Conservation (phyloP, 2,329 filamentous ascomycete species). For the Alternaria rosae region DNA sequence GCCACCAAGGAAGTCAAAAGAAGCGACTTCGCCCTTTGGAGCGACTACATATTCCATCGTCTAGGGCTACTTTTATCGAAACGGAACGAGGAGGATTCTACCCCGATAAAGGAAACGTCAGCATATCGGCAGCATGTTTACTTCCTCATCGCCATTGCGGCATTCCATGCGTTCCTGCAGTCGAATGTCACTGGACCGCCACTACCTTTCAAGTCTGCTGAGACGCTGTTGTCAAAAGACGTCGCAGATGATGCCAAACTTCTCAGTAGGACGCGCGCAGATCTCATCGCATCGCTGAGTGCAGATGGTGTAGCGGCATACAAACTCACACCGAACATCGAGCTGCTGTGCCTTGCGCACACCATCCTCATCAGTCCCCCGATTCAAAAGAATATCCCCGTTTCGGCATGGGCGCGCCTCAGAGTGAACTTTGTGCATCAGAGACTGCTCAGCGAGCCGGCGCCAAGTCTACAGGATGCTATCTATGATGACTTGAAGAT, state of each 20-base stretch:
- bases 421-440: conserved; percentile 78
- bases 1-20: conserved; percentile 38
- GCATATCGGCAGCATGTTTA: conserved; percentile 53
- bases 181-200: conserved; percentile 88
- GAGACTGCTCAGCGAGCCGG: conserved; percentile 69
- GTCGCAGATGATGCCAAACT: conserved; percentile 47
- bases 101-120: conserved; percentile 38
- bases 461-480: conserved; percentile 64
- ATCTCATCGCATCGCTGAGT: conserved; percentile 73
- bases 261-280: conserved; percentile 54
- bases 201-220: conserved; percentile 64
- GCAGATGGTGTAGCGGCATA: conserved; percentile 89
- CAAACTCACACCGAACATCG: conserved; percentile 80
- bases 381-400: conserved; percentile 55
- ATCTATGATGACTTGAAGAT: conserved; percentile 68
- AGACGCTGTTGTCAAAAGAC: conserved; percentile 59
- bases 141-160: conserved; percentile 69
- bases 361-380: conserved; percentile 61
- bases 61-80: conserved; percentile 49
- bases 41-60: conserved; percentile 55
- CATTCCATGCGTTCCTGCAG: conserved; percentile 82
- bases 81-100: conserved; percentile 33
- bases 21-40: conserved; percentile 52
- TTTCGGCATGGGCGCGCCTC: conserved; percentile 69
- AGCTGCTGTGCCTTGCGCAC: conserved; percentile 81